Evolutionary conservation across 306 rosid genomes (phyloP).

Genomic region (Trifolium pratense): DNA sequence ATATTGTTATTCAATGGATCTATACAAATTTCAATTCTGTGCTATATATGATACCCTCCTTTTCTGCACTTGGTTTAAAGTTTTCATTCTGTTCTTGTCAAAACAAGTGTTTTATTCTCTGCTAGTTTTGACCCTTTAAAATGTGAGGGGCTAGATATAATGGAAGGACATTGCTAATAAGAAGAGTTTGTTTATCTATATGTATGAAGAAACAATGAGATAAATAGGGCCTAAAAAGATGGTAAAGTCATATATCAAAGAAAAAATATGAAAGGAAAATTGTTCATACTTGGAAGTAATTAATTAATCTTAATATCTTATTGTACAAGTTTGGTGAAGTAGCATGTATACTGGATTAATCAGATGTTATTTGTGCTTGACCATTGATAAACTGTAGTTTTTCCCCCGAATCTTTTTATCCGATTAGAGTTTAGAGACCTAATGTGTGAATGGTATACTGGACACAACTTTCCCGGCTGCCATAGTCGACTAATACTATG

Average conservation of each 20-base stretch:
- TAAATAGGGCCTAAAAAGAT: too few species aligned
- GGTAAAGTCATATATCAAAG: not conserved
- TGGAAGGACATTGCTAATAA: conserved; percentile 12
- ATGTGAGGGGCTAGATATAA: conserved; percentile 41
- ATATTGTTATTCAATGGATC: conserved; percentile 34
- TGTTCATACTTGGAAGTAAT: conserved; percentile 8
- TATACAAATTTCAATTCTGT: conserved; percentile 31
- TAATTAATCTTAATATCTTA: conserved; percentile 7
- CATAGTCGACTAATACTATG: not conserved
- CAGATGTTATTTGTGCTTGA: not conserved
- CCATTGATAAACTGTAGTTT: not conserved
- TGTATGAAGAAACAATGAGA: not conserved
- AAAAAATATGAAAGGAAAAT: not conserved
- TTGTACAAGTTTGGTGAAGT: not conserved
- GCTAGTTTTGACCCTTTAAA: conserved; percentile 34
- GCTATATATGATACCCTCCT: too few species aligned
- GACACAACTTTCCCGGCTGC: not conserved
- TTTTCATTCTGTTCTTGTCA: conserved; percentile 24
- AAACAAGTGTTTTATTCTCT: conserved; percentile 35
- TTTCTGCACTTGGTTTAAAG: conserved; percentile 44
- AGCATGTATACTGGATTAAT: not conserved
- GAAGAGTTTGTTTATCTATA: not conserved
- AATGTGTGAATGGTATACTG: not conserved
- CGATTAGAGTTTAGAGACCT: not conserved
- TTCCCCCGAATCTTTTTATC: not conserved